Percentiles rank a stretch among this genome's conserved stretches.
Conservation (phyloP, 2,329 filamentous ascomycete genomes). For the Aspergillus fischeri region DNA sequence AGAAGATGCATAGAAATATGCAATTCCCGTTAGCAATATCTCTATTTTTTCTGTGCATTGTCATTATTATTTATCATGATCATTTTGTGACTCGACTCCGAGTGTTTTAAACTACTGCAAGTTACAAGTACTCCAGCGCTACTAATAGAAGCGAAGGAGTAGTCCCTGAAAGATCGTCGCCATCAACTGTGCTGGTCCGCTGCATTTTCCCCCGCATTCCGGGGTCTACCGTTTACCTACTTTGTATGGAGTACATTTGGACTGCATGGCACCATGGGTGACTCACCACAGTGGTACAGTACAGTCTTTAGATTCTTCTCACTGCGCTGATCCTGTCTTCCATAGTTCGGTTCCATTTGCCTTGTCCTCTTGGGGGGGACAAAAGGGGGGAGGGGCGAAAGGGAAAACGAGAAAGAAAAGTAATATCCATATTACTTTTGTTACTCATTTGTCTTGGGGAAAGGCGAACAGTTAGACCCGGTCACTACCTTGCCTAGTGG, state of each 20-base stretch:
- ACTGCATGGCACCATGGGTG: neutral
- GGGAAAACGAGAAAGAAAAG: too few relatives aligned
- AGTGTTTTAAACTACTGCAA: neutral
- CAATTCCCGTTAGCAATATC: neutral
- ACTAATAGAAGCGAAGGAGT: neutral
- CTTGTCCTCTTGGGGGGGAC: neutral
- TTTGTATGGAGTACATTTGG: too few relatives aligned
- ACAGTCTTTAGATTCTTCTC: neutral
- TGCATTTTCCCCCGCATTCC: conserved; percentile 5
- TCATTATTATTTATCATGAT: too few relatives aligned
- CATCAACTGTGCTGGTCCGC: neutral
- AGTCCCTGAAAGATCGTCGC: conserved; percentile 14
- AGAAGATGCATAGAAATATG: neutral
- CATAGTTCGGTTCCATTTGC: neutral
- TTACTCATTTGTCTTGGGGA: too few relatives aligned
- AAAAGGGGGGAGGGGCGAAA: neutral
- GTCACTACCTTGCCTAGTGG: neutral
- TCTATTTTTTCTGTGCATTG: too few relatives aligned
- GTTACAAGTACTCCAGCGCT: neutral
- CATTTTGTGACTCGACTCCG: too few relatives aligned
- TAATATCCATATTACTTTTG: too few relatives aligned
- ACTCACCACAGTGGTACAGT: neutral
- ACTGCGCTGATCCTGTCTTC: neutral
- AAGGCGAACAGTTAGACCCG: neutral
- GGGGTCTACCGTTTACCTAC: neutral